Conservation (phyloP, 2,329 filamentous ascomycete genomes). For the Aspergillaceae sp. region DNA sequence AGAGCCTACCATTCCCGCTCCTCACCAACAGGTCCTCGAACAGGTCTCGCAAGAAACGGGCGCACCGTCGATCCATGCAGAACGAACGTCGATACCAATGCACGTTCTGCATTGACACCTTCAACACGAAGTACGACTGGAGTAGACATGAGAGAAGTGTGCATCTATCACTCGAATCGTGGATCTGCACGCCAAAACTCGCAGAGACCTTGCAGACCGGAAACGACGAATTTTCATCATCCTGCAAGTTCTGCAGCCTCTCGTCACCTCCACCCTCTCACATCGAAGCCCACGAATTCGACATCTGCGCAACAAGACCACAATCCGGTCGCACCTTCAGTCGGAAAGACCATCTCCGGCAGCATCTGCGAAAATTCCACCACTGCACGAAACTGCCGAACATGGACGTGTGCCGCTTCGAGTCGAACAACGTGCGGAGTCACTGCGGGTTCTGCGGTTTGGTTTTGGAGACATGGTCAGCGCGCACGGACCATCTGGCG, state of each 20-base stretch:
- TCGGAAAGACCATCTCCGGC: constrained; percentile 49
- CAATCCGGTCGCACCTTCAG: constrained; percentile 46
- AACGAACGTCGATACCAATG: constrained; percentile 31
- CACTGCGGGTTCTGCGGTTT: constrained; percentile 47
- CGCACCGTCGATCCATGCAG: not conserved
- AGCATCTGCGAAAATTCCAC: constrained; percentile 49
- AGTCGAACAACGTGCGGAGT: constrained; percentile 43
- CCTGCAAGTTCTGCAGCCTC: constrained; percentile 45
- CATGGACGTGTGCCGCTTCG: constrained; percentile 48
- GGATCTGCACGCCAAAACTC: constrained; percentile 23
- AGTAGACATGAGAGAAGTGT: constrained; percentile 43
- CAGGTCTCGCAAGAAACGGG: constrained; percentile 2
- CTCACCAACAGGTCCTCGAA: constrained; percentile 6
- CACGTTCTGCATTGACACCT: constrained; percentile 43
- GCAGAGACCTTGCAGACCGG: constrained; percentile 8
- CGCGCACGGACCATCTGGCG: constrained; percentile 45
- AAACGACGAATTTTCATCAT: not conserved
- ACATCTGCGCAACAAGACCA: constrained; percentile 44
- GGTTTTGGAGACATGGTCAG: constrained; percentile 43
- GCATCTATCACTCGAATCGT: constrained; percentile 41
- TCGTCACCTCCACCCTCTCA: constrained; percentile 39
- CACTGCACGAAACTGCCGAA: constrained; percentile 43
- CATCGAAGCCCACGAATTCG: constrained; percentile 45
- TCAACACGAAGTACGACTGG: constrained; percentile 45
- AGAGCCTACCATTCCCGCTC: constrained; percentile 12